phyloP scores from a whole-genome alignment of 1,284 basidiomycete species.

The Irpex sp. region DNA sequence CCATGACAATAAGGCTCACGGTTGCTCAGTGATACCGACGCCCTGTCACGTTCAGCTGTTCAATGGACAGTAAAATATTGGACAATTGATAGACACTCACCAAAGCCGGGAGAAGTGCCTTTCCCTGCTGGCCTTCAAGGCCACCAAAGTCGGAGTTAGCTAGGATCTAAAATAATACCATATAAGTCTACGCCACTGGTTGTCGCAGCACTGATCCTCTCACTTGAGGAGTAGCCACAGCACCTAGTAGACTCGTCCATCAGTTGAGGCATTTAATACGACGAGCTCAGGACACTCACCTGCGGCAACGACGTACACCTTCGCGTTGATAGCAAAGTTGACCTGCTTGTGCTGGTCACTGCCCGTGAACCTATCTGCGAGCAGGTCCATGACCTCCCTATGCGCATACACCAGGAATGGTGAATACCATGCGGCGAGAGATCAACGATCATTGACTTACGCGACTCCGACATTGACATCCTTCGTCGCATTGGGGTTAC shows the following conservation, averaged over 20 bases:
- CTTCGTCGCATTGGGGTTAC: not conserved
- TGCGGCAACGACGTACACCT: not conserved
- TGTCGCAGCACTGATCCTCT: not conserved
- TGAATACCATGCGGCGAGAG: not conserved
- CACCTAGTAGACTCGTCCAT: constrained; percentile 9
- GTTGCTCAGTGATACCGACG: constrained; percentile 21
- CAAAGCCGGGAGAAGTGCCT: constrained; percentile 14
- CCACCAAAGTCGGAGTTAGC: constrained; percentile 15
- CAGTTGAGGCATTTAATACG: not conserved
- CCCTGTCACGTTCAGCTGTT: constrained; percentile 11
- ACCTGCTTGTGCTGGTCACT: not conserved
- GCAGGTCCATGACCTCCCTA: not conserved
- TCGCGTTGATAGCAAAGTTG: not conserved
- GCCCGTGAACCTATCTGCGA: not conserved
- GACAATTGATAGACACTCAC: constrained; percentile 4
- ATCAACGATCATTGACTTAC: constrained; percentile 9
- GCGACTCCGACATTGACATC: constrained; percentile 5
- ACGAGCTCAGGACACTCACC: not conserved
- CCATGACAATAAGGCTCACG: constrained; percentile 9
- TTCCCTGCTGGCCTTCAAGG: not conserved
- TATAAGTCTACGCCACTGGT: not conserved
- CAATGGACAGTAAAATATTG: not conserved
- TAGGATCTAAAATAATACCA: constrained; percentile 14
- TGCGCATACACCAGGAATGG: not conserved
- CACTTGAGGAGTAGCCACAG: constrained; percentile 22